Conservation (phyloP, 2,329 filamentous ascomycete genomes). For the Diplocarpon rosae region DNA sequence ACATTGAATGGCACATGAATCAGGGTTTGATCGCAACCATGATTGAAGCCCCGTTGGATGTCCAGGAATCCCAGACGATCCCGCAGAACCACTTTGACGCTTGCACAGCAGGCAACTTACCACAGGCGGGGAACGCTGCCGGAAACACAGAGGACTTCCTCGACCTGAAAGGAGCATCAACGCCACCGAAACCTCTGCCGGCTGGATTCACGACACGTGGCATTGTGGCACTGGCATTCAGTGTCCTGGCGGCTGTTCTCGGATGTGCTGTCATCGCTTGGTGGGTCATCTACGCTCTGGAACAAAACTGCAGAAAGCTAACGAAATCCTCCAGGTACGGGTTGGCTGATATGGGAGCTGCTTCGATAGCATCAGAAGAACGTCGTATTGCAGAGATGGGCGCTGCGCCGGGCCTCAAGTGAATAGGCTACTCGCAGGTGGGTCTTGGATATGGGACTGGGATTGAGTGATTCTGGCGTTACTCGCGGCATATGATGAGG, state of each 20-base stretch:
- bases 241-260: constrained; percentile 21
- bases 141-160: constrained; percentile 54
- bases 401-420: not conserved
- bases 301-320: not conserved
- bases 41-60: constrained; percentile 25
- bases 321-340: constrained; percentile 18
- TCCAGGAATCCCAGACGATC: constrained; percentile 37
- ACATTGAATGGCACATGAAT: constrained; percentile 67
- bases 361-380: constrained; percentile 16
- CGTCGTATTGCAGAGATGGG: constrained; percentile 12
- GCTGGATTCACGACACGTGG: constrained; percentile 24
- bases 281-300: constrained; percentile 8
- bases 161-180: constrained; percentile 44
- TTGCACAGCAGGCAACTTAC: constrained; percentile 42
- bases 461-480: no score
- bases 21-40: constrained; percentile 57
- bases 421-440: not conserved
- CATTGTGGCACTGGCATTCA: constrained; percentile 26
- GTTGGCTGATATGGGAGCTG: constrained; percentile 25
- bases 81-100: constrained; percentile 46
- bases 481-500: no score
- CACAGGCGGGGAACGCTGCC: constrained; percentile 60
- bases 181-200: constrained; percentile 19
- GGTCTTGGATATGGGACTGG: no score
- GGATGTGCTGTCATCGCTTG: constrained; percentile 23